phyloP scores from a whole-genome alignment of 495 filamentous ascomycete species.

The Aspergillus saccharolyticus region DNA sequence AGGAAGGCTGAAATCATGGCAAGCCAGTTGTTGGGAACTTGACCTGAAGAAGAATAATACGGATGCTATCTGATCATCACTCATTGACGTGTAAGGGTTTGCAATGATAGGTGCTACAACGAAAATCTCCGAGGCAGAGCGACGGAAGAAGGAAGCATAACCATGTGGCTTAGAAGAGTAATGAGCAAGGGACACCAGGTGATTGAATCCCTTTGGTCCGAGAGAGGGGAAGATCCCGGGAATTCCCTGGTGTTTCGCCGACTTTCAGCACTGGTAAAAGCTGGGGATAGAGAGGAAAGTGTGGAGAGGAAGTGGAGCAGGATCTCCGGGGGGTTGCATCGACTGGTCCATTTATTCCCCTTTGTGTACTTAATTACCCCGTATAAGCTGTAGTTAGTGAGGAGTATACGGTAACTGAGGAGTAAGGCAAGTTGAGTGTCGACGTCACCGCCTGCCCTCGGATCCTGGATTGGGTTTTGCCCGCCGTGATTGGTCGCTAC shows the following conservation, averaged over 20 bases:
- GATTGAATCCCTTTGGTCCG: slow-evolving; percentile 12
- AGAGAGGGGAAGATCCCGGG: slow-evolving; percentile 1
- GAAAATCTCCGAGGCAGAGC: too few relatives aligned
- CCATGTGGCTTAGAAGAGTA: too few relatives aligned
- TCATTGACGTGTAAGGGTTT: too few relatives aligned
- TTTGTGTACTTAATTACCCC: too few relatives aligned
- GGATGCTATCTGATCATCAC: too few relatives aligned
- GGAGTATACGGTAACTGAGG: too few relatives aligned
- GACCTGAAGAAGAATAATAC: slow-evolving; percentile 12
- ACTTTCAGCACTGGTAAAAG: too few relatives aligned
- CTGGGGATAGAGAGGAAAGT: background rate
- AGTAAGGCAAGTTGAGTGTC: background rate
- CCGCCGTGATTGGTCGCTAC: slow-evolving; percentile 17
- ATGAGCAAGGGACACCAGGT: too few relatives aligned
- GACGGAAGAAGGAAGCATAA: too few relatives aligned
- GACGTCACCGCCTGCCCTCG: slow-evolving; percentile 15
- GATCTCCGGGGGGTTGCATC: background rate
- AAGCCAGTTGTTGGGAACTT: slow-evolving; percentile 9
- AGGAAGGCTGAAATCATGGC: slow-evolving; percentile 25
- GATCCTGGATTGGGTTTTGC: slow-evolving; percentile 11
- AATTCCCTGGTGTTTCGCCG: slow-evolving; percentile 3
- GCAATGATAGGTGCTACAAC: too few relatives aligned
- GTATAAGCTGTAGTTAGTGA: background rate
- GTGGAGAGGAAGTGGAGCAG: background rate
- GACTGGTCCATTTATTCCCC: too few relatives aligned